Evolutionary conservation across 768 basidiomycete genomes (phyloP), one percentile per base, ranked within the genome.

Genomic region (Coprinopsis sp.): DNA sequence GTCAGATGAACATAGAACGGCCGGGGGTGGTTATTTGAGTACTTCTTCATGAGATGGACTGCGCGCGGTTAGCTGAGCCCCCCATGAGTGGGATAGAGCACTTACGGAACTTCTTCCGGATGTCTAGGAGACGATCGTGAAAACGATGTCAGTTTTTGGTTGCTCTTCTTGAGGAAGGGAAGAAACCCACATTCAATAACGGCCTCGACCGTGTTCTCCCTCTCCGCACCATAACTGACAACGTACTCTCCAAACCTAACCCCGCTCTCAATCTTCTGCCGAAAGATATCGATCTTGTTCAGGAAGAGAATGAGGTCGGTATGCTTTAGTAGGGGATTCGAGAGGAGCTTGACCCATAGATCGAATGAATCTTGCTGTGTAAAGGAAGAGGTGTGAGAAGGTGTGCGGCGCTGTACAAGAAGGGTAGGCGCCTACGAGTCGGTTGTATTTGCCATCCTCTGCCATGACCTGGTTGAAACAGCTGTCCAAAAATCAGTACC

Each of bases 211-310:
- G 87, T 82, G 43, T 89, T 89, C 18, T 77, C 67, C 37, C 84
- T 73, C 47, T 82, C 76, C 7, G n/a, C n/a, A n/a, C 76, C 78
- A 57, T 83, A 89, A 37, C 82, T 85, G 37, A 83, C 76, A 24
- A 89, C 84, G 54, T 83, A 84, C 58, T 83, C 81, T 27, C 72
- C 64, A 24, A 89, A 65, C 49, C 73, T 72, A 47, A 85, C 73
- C 24, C 87, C 87, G 1, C 82, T 71, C 16, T 68, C 64, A 10
- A 89, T 75, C 56, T 89, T 89, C 36, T 70, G 55, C 50, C 76
- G 77, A 44, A 90, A 65, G 49, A 89, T 84, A 56, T 89, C 87
- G 49, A 82, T 82, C 60, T 91, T 91, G 67, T 90, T 91, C 43
- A 91, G 69, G 69, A 90, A 91, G 37, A 90, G 70, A 50, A 90